Evolutionary conservation across 164 flowering plant genomes (phyloP).

Genomic region (Santalum album): DNA sequence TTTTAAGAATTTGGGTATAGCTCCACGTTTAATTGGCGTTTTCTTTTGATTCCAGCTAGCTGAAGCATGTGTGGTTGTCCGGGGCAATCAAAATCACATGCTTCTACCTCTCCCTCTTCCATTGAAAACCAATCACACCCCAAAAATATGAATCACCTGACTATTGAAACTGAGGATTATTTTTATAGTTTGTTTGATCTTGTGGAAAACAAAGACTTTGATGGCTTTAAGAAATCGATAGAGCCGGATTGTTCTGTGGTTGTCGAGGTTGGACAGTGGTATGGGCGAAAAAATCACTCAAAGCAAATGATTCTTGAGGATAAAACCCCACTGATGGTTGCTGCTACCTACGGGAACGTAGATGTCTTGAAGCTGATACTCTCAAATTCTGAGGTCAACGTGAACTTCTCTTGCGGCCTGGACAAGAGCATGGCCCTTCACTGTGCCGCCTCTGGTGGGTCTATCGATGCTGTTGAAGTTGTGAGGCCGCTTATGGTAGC

Average conservation of each 20-base stretch:
- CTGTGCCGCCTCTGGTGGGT: constrained; percentile 52
- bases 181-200: constrained; percentile 32
- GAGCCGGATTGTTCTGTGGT: constrained; percentile 15
- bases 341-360: constrained; percentile 42
- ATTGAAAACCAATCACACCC: constrained; percentile 5
- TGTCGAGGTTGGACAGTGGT: constrained; percentile 34
- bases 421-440: constrained; percentile 49
- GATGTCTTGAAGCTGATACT: constrained; percentile 32
- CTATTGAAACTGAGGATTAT: constrained; percentile 24
- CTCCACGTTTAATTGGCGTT: too few relatives aligned
- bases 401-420: constrained; percentile 26
- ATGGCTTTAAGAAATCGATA: constrained; percentile 20
- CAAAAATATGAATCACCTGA: constrained; percentile 15
- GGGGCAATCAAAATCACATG: constrained; percentile 14
- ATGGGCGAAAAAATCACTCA: constrained; percentile 29
- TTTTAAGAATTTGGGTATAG: not conserved
- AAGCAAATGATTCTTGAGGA: constrained; percentile 35
- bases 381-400: constrained; percentile 21
- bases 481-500: constrained; percentile 35
- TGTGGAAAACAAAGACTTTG: constrained; percentile 37
- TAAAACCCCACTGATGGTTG: constrained; percentile 49
- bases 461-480: constrained; percentile 24
- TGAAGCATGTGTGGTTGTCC: constrained; percentile 26
- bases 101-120: too few relatives aligned
- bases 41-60: constrained; percentile 11